Conservation (phyloP, 2,329 filamentous ascomycete species). For the Apiospora hydei region DNA sequence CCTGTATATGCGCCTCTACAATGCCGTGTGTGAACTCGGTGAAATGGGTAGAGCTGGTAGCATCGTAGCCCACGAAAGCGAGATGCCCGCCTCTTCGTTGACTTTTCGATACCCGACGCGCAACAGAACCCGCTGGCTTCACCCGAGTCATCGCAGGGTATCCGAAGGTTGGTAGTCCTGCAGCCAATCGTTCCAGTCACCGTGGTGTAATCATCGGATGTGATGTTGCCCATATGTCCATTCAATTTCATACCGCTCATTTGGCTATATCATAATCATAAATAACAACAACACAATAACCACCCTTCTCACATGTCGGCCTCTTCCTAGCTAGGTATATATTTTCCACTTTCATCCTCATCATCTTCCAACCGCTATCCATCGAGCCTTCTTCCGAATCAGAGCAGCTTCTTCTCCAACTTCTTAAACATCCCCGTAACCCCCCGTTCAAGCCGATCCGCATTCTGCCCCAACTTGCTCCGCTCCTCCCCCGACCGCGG, state of each 20-base stretch:
- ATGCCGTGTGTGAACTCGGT: no score
- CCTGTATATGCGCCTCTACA: no score
- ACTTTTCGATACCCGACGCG: no score
- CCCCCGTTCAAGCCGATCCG: constrained; percentile 72
- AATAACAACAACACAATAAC: background rate
- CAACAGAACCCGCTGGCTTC: no score
- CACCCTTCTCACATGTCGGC: background rate
- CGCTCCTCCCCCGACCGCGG: constrained; percentile 49
- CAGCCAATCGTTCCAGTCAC: no score
- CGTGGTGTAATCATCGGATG: no score
- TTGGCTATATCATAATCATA: constrained; percentile 5
- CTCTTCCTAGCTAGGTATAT: background rate
- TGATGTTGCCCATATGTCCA: background rate
- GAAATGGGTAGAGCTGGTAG: no score
- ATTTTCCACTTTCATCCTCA: background rate
- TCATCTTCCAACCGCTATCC: no score
- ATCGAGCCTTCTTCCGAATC: constrained; percentile 27
- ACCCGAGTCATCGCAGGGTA: no score
- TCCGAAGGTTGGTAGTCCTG: no score
- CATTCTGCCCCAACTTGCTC: constrained; percentile 68
- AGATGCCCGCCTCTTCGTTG: no score
- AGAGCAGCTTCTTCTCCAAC: constrained; percentile 78
- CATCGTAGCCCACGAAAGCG: no score
- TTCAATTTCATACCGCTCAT: background rate
- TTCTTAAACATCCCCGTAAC: constrained; percentile 78